Base-by-base conservation (phyloP, 257 asterid species). In the Cruciata laevipes region DNA sequence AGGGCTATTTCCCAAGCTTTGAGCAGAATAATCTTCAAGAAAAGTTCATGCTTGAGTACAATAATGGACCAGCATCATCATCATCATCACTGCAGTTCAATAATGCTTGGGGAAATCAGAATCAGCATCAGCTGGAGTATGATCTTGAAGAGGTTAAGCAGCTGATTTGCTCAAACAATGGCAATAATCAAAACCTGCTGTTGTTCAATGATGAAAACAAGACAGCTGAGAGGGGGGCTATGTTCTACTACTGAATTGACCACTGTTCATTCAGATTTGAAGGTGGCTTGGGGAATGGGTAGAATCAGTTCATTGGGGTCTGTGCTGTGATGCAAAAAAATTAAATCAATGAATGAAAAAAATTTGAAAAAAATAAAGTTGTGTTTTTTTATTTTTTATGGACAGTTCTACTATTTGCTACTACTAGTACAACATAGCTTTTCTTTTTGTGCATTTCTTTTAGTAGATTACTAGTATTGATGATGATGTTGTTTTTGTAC, bases 101-200 rank as follows among this genome's bases (percentile, higher is more conserved):
- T 9, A 37, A 73, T 58, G 35, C 62, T 4, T 75, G 77, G 71
- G 49, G 24, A 25, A 27, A 16, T 32, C 32, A 20, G 52, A 32
- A 30, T 31, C 14, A 64, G 16, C 79, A 79, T 56, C 68, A 78
- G 71, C 59, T 84, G 10, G 71, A 86, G 69, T 73, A 74, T 78
- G 87, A 83, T 75, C 70, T 83, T 70, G 90, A 85, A 47, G 88
- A 89, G 71, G 87, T 89, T 57, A 86, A 84, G 83, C 78, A 80
- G 38, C 61, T 85, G 77, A 73, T 77, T 51, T 78, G 80, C 71
- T 73, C 64, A 49, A 69, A 73, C 20, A 59, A 51, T 21, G 60
- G 58, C 16, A 56, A 62, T 47, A 47, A 47, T 47, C 55, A 47
- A 64, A 21, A 21, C 30, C 12, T 53, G 60, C 77, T 77, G 55